These are phyloP conservation scores for Yarrowia sp. DNA, from an alignment of 805 yeast genomes.

Conservation along the genomic window DNA sequence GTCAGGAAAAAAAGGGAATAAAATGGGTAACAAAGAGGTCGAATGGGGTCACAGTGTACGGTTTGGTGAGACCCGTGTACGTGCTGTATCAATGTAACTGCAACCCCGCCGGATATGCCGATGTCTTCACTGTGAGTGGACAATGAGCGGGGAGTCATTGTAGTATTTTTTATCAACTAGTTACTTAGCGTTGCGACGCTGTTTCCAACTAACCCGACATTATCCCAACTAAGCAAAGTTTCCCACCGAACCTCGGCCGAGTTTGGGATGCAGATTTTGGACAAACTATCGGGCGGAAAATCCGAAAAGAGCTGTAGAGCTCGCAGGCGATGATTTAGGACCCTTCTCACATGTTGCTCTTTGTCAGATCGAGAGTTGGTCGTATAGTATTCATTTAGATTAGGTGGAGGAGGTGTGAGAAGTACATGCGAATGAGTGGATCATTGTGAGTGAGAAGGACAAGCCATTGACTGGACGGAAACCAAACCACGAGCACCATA, in stretches of 20 bases:
- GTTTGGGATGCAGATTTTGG: too few relatives aligned
- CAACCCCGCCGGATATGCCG: slow-evolving; percentile 3
- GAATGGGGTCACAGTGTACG: not conserved
- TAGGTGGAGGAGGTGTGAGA: too few relatives aligned
- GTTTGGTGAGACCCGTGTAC: not conserved
- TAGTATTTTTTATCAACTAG: too few relatives aligned
- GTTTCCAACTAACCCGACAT: not conserved
- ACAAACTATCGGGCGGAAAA: slow-evolving; percentile 4
- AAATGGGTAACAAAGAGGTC: too few relatives aligned
- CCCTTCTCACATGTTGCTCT: not conserved
- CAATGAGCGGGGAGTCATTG: too few relatives aligned
- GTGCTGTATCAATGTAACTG: not conserved
- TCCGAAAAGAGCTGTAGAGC: not conserved
- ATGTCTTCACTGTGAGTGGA: not conserved
- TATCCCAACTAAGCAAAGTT: slow-evolving; percentile 4
- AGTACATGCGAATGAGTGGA: too few relatives aligned
- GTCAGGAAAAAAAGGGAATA: slow-evolving; percentile 1
- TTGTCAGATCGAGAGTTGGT: too few relatives aligned
- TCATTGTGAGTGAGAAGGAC: too few relatives aligned
- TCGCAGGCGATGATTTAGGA: not conserved
- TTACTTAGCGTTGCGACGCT: not conserved
- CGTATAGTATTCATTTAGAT: too few relatives aligned
- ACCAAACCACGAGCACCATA: too few relatives aligned
- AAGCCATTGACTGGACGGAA: too few relatives aligned
- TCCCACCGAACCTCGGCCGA: slow-evolving; percentile 4